Percentiles rank a stretch among this genome's conserved stretches.
Conservation (phyloP, 2,329 filamentous ascomycete species). For the Pyricularia grisea region DNA sequence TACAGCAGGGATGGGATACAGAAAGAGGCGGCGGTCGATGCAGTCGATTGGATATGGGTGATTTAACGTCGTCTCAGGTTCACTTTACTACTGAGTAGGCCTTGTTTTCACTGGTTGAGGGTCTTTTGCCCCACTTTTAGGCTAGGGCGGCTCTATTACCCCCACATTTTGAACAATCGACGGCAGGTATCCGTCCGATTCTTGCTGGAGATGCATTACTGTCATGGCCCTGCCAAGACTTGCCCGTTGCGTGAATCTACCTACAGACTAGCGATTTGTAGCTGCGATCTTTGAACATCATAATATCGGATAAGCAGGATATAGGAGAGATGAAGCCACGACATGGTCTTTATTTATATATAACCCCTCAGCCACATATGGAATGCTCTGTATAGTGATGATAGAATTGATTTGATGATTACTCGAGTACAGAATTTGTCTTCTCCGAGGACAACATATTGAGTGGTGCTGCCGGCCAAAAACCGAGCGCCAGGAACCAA, state of each 20-base stretch:
- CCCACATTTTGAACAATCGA: neutral
- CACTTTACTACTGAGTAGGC: slow-evolving; percentile 5
- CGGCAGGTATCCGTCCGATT: neutral
- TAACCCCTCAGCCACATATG: too few species aligned
- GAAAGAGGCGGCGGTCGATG: neutral
- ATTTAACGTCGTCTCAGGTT: slow-evolving; percentile 10
- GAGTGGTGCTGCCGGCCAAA: too few species aligned
- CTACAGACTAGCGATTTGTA: neutral
- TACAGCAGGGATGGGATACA: neutral
- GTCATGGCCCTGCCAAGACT: too few species aligned
- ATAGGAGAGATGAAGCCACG: neutral
- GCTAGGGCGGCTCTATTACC: neutral
- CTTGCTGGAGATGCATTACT: neutral
- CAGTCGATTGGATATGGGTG: slow-evolving; percentile 10
- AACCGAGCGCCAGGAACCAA: neutral
- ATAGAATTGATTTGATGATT: neutral
- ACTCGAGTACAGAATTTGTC: neutral
- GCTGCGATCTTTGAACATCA: neutral
- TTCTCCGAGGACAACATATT: neutral
- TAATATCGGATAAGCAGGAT: neutral
- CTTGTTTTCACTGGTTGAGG: neutral
- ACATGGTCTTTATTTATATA: neutral
- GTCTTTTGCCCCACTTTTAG: neutral
- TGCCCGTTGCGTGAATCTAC: too few species aligned
- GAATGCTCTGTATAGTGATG: neutral